These are phyloP conservation scores for Alloteropsis semialata DNA, from an alignment of 176 grass and related monocot genomes.

Conservation along the genomic window DNA sequence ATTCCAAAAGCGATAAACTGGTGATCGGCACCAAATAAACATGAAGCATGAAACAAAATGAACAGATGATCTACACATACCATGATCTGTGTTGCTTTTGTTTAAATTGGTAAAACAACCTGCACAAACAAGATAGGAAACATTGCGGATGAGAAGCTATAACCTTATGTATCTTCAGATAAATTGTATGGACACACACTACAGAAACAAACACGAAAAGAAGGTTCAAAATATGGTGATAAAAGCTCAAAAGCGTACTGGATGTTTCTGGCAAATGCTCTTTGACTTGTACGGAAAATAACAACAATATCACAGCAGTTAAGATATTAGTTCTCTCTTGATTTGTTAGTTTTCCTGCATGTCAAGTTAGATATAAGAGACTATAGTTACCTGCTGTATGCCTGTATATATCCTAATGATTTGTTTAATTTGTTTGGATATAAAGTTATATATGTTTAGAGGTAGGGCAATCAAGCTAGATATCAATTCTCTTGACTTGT, in stretches of 20 bases:
- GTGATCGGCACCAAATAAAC: neutral
- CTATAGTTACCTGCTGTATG: neutral
- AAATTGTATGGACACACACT: neutral
- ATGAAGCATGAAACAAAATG: neutral
- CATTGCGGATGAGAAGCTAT: constrained; percentile 29
- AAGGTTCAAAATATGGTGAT: neutral
- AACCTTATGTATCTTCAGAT: neutral
- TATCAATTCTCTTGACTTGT: no score
- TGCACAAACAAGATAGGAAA: constrained; percentile 35
- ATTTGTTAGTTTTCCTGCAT: neutral
- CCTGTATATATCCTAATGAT: neutral
- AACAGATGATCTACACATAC: constrained; percentile 24
- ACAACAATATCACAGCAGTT: neutral
- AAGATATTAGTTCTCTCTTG: neutral
- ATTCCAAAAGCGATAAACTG: neutral
- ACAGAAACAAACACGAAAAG: neutral
- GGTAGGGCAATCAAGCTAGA: neutral
- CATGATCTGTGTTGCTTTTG: constrained; percentile 69
- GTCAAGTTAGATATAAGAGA: neutral
- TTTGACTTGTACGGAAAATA: neutral
- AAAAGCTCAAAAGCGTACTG: neutral
- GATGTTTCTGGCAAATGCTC: neutral
- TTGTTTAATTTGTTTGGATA: neutral
- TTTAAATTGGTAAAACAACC: constrained; percentile 84
- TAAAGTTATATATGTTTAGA: neutral